Evolutionary conservation across 805 yeast genomes (phyloP), one percentile per base, ranked within the genome.

Genomic region (Saitoella complicata): DNA sequence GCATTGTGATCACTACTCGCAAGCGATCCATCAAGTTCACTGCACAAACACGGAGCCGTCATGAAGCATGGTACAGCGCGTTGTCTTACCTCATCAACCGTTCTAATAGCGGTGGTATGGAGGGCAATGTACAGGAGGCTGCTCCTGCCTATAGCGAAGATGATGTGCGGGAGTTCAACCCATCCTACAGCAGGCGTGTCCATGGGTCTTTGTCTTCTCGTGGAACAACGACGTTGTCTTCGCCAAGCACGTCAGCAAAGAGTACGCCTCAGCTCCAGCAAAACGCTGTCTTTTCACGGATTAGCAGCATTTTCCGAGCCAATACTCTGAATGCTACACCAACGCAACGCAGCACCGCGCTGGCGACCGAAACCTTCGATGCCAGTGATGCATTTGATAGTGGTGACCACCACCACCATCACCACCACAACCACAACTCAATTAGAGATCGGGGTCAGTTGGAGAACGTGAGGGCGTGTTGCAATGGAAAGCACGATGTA

Each of bases 61-160:
- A 88, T 59, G 83, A 83, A 56, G 76, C 85, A 37, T 88, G 98
- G 98, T 79, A 70, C 59, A 80, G 83, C 55, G 82, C 95, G 0
- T 66, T 88, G 49, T 71, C 80, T 44, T 87, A 80, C 57, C 62
- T 87, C 63, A 64, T 85, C 36, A 78, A 76, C 39, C 34, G 36
- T 36, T 5, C 8, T 30, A 21, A 39, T 31, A 10, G 11, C 9
- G 31, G 31, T 11, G 34, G 31, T 10, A 13, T 21, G 9, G 30
- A 13, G 5, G 8, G 21, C 34, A 30, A 8, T 31, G 6, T 39
- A 38, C 29, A n/a, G 12, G 11, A 31, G 34, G 31, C 41, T 13
- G 21, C 12, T 21, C 33, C n/a, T 34, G 12, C 31, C 41, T 7
- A 8, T 31, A n/a, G 8, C 9, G 13, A 29, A 36, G 39, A 29